A percentile compares a stretch with the other conserved stretches of the same genome.
phyloP scores from a whole-genome alignment of 129 eudicot genomes.

The Pittosporum tobira region DNA sequence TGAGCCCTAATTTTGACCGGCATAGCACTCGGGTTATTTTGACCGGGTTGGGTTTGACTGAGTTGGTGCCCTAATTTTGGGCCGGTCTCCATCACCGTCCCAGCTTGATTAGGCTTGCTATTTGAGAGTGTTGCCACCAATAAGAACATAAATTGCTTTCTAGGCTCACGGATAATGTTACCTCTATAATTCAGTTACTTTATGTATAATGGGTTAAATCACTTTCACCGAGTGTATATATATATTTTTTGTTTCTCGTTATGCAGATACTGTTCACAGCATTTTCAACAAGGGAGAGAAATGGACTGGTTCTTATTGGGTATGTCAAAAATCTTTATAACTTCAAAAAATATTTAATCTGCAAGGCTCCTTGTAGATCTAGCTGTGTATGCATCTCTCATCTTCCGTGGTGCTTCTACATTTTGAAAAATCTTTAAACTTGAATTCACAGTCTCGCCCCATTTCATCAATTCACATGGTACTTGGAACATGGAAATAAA shows the following conservation, averaged over 20 bases:
- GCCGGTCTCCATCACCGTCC: too few relatives aligned
- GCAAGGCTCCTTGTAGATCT: neutral
- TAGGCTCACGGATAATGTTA: neutral
- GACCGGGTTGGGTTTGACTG: too few relatives aligned
- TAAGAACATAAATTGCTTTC: neutral
- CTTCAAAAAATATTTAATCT: neutral
- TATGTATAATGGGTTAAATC: neutral
- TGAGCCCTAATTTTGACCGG: too few relatives aligned
- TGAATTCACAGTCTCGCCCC: neutral
- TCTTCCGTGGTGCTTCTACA: neutral
- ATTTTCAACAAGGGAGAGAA: conserved; percentile 41
- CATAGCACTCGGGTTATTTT: too few relatives aligned
- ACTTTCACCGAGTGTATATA: neutral
- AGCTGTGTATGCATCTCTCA: neutral
- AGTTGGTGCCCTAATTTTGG: too few relatives aligned
- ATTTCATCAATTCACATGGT: neutral
- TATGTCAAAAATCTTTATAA: conserved; percentile 18
- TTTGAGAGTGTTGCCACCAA: neutral
- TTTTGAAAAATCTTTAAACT: neutral
- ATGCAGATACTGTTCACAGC: conserved; percentile 83
- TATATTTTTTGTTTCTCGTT: conserved; percentile 7
- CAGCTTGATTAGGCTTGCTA: too few relatives aligned
- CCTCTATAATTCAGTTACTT: neutral
- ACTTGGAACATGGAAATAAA: neutral
- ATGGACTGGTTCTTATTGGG: conserved; percentile 96